Evolutionary conservation across 306 rosid species (phyloP).

Genomic region (Adenanthera pavonina): DNA sequence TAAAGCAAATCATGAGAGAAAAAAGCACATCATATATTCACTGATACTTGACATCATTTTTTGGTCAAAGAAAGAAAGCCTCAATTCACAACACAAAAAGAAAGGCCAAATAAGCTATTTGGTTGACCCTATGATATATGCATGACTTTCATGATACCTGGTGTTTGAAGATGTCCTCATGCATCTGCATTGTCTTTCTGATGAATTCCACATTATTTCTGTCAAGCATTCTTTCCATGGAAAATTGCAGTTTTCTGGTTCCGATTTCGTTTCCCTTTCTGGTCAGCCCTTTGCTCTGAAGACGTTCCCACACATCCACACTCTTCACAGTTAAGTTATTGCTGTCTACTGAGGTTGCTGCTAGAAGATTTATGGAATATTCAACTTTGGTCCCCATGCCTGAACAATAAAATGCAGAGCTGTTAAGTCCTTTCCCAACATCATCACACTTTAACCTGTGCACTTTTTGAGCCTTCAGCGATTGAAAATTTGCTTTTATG

Average conservation of each 20-base stretch:
- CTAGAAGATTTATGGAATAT: slow-evolving; percentile 63
- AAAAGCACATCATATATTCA: slow-evolving; percentile 6
- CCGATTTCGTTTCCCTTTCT: slow-evolving; percentile 43
- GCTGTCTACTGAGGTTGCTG: slow-evolving; percentile 54
- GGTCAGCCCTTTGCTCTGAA: slow-evolving; percentile 54
- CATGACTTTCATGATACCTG: slow-evolving; percentile 60
- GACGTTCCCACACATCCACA: slow-evolving; percentile 72
- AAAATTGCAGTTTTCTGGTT: slow-evolving; percentile 45
- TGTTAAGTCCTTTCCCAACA: slow-evolving; percentile 12
- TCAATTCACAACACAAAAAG: background rate
- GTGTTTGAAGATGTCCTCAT: slow-evolving; percentile 75
- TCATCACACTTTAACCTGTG: slow-evolving; percentile 10
- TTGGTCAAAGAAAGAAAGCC: slow-evolving; percentile 15
- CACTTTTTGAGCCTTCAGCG: background rate
- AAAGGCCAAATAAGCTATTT: slow-evolving; percentile 8
- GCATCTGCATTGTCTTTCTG: slow-evolving; percentile 85
- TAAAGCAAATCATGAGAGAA: background rate
- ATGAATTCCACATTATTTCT: slow-evolving; percentile 65
- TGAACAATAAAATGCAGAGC: slow-evolving; percentile 44
- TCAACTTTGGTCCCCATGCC: slow-evolving; percentile 96
- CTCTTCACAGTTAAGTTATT: slow-evolving; percentile 52
- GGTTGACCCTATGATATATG: slow-evolving; percentile 14
- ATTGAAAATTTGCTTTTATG: background rate
- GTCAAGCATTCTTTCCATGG: slow-evolving; percentile 64
- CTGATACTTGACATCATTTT: slow-evolving; percentile 19